A percentile compares a stretch with the other conserved stretches of the same genome.
phyloP scores from a whole-genome alignment of 140 eudicot genomes.

The Oenanthe javanica region DNA sequence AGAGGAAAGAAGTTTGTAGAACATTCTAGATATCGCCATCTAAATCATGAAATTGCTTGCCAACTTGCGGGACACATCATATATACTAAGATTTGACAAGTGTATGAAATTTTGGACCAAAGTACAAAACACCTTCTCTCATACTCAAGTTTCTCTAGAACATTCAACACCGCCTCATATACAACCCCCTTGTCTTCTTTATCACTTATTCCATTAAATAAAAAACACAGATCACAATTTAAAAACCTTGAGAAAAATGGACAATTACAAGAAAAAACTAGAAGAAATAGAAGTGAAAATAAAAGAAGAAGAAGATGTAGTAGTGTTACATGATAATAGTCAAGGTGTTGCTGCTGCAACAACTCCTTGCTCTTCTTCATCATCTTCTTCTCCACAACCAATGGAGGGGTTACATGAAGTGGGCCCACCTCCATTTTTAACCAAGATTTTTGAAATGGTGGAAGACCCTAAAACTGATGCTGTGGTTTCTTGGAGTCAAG shows the following conservation, averaged over 20 bases:
- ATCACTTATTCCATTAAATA: not conserved
- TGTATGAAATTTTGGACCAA: not conserved
- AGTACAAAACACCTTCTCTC: not conserved
- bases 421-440: slow-evolving; percentile 53
- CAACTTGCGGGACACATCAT: not conserved
- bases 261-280: not conserved
- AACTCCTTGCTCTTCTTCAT: slow-evolving; percentile 1
- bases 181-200: not conserved
- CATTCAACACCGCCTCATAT: not conserved
- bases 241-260: not conserved
- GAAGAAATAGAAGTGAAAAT: not conserved
- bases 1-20: not conserved
- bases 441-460: slow-evolving; percentile 52
- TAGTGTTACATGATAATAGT: not conserved
- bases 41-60: not conserved
- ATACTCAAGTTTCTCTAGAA: not conserved
- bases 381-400: slow-evolving; percentile 27
- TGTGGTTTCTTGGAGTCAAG: slow-evolving; percentile 47
- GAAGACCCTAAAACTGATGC: slow-evolving; percentile 45
- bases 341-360: not conserved
- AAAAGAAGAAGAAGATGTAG: not conserved
- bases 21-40: not conserved
- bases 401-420: slow-evolving; percentile 44
- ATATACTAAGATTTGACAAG: not conserved
- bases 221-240: not conserved